phyloP scores from a whole-genome alignment of 352 stramenopile species.

The Phytophthora citricola region DNA sequence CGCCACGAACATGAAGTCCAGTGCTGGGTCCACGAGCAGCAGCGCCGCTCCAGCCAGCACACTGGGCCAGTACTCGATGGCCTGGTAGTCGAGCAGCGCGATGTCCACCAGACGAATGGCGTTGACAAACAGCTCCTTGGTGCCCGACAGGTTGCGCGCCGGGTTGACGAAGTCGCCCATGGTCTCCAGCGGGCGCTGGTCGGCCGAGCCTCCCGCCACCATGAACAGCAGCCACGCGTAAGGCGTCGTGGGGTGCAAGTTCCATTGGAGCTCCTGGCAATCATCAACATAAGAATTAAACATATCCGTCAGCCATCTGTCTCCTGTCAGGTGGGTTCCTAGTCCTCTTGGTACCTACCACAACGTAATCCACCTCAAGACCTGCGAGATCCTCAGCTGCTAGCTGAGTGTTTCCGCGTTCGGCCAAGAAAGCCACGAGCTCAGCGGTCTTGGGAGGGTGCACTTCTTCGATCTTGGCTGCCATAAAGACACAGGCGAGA shows the following conservation, averaged over 20 bases:
- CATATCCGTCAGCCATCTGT: conserved; percentile 23
- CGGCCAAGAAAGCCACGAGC: conserved; percentile 64
- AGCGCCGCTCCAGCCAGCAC: conserved; percentile 76
- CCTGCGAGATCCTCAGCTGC: conserved; percentile 61
- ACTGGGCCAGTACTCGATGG: conserved; percentile 79
- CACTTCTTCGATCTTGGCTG: conserved; percentile 88
- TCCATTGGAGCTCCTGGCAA: conserved; percentile 81
- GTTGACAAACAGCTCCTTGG: conserved; percentile 77
- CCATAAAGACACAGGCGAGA: conserved; percentile 78
- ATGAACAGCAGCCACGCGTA: conserved; percentile 84
- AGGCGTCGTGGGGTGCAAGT: conserved; percentile 76
- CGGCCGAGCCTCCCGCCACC: conserved; percentile 66
- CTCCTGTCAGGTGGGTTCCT: neutral
- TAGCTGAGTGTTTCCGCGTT: conserved; percentile 51
- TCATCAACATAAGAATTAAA: conserved; percentile 18
- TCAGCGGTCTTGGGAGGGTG: conserved; percentile 78
- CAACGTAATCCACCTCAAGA: conserved; percentile 67
- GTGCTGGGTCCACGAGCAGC: conserved; percentile 66
- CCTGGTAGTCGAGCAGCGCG: conserved; percentile 79
- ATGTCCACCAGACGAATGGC: conserved; percentile 77
- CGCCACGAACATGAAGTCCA: conserved; percentile 84
- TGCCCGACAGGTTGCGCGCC: conserved; percentile 60
- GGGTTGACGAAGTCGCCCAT: conserved; percentile 82
- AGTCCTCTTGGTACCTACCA: conserved; percentile 40
- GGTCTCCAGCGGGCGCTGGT: conserved; percentile 67